Percentiles rank a stretch among this genome's conserved stretches.
Evolutionary conservation across 441 rosid species (phyloP).

Genomic region (Syzygium syzygioides): DNA sequence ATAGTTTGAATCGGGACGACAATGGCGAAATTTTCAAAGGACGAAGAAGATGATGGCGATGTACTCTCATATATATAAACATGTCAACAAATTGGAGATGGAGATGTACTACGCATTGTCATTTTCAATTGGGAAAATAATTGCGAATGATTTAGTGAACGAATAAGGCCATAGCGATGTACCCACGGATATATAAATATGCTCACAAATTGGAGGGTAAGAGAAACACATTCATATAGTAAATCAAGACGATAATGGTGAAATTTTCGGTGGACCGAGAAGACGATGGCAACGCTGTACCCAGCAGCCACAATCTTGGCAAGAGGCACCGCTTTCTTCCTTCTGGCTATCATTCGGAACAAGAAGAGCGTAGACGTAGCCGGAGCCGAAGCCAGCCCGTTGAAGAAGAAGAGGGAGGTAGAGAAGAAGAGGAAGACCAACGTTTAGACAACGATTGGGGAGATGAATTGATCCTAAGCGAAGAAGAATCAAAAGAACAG

Average conservation of each 20-base stretch:
- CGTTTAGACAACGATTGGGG: not conserved
- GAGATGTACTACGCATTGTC: no score
- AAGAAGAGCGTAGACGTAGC: not conserved
- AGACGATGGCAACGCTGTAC: conserved; percentile 14
- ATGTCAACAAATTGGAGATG: no score
- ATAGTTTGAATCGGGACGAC: no score
- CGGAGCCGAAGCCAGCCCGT: not conserved
- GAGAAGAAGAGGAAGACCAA: conserved; percentile 12
- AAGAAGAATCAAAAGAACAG: not conserved
- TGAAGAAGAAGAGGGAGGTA: not conserved
- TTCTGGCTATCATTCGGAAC: not conserved
- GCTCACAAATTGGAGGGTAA: not conserved
- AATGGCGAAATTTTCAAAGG: no score
- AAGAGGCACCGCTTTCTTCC: conserved; percentile 20
- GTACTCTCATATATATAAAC: no score
- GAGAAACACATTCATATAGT: not conserved
- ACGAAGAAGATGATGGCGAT: no score
- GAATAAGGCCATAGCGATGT: no score
- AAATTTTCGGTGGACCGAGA: conserved; percentile 37
- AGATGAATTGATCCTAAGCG: not conserved
- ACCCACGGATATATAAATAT: no score
- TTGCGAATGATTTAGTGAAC: no score
- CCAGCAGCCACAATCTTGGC: conserved; percentile 15
- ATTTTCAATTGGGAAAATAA: no score
- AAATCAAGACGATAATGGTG: conserved; percentile 20